A percentile compares a stretch with the other conserved stretches of the same genome.
Evolutionary conservation across 345 rosid genomes (phyloP).

Genomic region (Erysimum cheiranthoides): DNA sequence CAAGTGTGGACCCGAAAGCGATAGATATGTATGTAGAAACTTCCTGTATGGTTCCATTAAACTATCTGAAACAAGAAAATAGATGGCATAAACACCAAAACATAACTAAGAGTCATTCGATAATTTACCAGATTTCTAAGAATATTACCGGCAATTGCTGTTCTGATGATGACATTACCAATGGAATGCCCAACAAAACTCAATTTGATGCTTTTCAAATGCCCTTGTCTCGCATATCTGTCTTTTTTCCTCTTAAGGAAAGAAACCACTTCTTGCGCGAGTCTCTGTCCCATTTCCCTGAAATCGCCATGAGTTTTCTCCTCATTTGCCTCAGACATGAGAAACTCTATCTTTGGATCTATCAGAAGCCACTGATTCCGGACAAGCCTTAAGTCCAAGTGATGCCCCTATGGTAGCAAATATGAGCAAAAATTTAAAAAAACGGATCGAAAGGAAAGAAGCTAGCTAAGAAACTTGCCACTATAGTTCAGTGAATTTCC

Average conservation of each 20-base stretch:
- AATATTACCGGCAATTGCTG: slow-evolving; percentile 80
- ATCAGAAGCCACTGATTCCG: slow-evolving; percentile 97
- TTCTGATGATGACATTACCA: slow-evolving; percentile 85
- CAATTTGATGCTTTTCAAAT: slow-evolving; percentile 70
- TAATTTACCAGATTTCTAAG: slow-evolving; percentile 2
- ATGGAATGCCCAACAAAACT: slow-evolving; percentile 98
- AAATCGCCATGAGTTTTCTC: slow-evolving; percentile 93
- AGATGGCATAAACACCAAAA: not conserved
- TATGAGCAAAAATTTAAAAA: not conserved
- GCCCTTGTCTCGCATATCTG: slow-evolving; percentile 66
- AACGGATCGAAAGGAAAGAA: not conserved
- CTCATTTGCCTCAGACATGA: slow-evolving; percentile 93
- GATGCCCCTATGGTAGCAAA: slow-evolving; percentile 73
- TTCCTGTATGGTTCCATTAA: slow-evolving; percentile 84
- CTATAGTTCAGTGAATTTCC: not conserved
- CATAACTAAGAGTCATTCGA: slow-evolving; percentile 13
- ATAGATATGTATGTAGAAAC: slow-evolving; percentile 72
- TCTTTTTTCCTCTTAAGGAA: slow-evolving; percentile 81
- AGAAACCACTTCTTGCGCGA: slow-evolving; percentile 84
- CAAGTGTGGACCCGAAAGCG: slow-evolving; percentile 93
- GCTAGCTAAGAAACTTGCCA: not conserved
- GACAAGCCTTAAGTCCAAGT: slow-evolving; percentile 90
- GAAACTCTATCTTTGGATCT: slow-evolving; percentile 86
- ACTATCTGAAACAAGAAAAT: slow-evolving; percentile 61
- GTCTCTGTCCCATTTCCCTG: slow-evolving; percentile 91